Conservation (phyloP, 495 filamentous ascomycete species). For the Hypoxylon lienhwacheense region DNA sequence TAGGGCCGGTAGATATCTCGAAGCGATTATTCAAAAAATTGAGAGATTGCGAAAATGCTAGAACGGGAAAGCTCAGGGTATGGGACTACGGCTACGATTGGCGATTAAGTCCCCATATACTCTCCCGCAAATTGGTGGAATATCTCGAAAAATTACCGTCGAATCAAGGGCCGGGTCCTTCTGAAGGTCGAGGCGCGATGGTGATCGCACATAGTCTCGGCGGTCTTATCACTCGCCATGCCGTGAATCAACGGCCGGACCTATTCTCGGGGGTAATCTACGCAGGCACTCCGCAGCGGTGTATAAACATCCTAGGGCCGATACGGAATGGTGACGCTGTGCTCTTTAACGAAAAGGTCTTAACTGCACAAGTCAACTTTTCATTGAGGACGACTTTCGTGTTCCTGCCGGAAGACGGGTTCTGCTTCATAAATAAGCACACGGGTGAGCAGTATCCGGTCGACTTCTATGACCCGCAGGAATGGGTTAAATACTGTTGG, state of each 20-base stretch:
- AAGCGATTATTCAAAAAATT: conserved; percentile 78
- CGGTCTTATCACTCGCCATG: conserved; percentile 86
- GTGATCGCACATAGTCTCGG: conserved; percentile 91
- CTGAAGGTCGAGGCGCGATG: conserved; percentile 64
- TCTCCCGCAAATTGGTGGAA: conserved; percentile 66
- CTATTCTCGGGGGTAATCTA: conserved; percentile 86
- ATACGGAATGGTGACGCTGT: conserved; percentile 90
- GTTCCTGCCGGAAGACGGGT: conserved; percentile 83
- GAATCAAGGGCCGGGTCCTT: conserved; percentile 58
- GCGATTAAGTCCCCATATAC: conserved; percentile 80
- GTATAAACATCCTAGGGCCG: conserved; percentile 89
- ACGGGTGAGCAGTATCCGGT: conserved; percentile 81
- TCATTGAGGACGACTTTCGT: conserved; percentile 83
- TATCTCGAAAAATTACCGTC: conserved; percentile 76
- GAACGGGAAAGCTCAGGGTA: conserved; percentile 70
- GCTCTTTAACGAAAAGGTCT: conserved; percentile 81
- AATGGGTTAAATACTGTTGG: conserved; percentile 77
- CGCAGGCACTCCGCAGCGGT: conserved; percentile 81
- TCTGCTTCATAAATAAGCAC: conserved; percentile 82
- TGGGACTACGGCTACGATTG: conserved; percentile 96
- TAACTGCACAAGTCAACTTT: conserved; percentile 95
- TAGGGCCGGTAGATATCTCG: conserved; percentile 91
- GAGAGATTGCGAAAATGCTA: conserved; percentile 69
- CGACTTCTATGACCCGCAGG: conserved; percentile 78
- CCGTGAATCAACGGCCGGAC: conserved; percentile 83